Evolutionary conservation across 768 basidiomycete species (phyloP), one percentile per base, ranked within the genome.

Genomic region (Chlorophyllum brunneum): DNA sequence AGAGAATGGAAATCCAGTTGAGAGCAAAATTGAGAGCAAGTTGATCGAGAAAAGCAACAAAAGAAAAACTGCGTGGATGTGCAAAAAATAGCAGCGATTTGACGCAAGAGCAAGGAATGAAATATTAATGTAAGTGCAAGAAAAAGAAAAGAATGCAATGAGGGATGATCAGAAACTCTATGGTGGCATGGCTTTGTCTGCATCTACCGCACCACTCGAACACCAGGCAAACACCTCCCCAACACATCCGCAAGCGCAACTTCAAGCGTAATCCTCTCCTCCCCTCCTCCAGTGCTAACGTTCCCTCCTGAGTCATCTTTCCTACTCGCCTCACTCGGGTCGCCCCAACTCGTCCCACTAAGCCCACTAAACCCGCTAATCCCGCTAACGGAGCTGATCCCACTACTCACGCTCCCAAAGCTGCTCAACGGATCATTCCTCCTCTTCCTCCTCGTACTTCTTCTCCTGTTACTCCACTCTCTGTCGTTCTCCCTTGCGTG

Each of bases 161-260:
- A 33, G 13, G 29, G 10, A 31, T 2, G 18, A 40, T 9, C 9
- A 24, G 22, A n/a, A 46, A 13, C 7, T 29, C 24, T 29, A 48
- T 26, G n/a, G 24, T 16, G 15, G 15, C n/a, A 44, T 13, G 26
- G 20, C n/a, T n/a, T n/a, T n/a, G n/a, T n/a, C n/a, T 22, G 4
- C 40, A 30, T 44, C 16, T 31, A 51, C 39, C 49, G 20, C 31
- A 51, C 49, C 24, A 51, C 49, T 18, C 40, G 31, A 7, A 43
- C 49, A 27, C 49, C 49, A 51, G 49, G 49, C 29, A 51, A 42
- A 23, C 49, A 51, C 40, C 49, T 51, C 39, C 30, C 23, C 49
- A 51, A 51, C 7, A 51, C 40, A 27, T 51, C 49, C 22, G 30
- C 49, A 51, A 51, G 49, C 29, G 49, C 49, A 51, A 51, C 49